Base-by-base conservation (phyloP, 495 filamentous ascomycete genomes). In the Trichoderma erinaceum region DNA sequence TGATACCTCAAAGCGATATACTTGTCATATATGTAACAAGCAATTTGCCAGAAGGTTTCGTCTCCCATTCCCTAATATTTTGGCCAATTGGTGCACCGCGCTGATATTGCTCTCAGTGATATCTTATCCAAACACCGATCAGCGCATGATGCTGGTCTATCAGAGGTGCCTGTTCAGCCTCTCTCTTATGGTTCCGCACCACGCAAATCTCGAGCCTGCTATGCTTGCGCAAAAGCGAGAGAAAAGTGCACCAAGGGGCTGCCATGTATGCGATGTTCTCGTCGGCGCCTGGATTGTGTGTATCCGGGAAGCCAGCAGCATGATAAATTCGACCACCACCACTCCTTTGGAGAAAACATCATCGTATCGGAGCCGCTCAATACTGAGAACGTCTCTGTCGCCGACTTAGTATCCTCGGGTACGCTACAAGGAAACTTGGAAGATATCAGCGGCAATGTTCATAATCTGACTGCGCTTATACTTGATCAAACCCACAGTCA, bases 1-100 rank as follows among this genome's bases (percentile, higher is more conserved):
- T 72, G 87, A 86, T 1, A 89, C 88, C 68, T 87, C 89, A 73
- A 89, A 88, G 70, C 86, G 85, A 0, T 90, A 90, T 71, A 84
- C 87, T 70, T 92, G 89, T 71, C 76, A 82, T 11, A 82, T 86
- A 70, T 92, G 89, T 74, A 81, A 83, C 29, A 85, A 89, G 65
- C 84, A 88, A 68, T 92, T 92, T 73, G 88, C 88, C 23, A 78
- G 81, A 73, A 85, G 79, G 81, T 85, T 71, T 76, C 72, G 52
- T 65, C 67, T 61, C 18, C 25, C 27, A 48, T 48, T 7, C 13
- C n/a, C n/a, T n/a, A n/a, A n/a, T n/a, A n/a, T n/a, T n/a, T n/a
- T n/a, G n/a, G n/a, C n/a, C n/a, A n/a, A n/a, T n/a, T n/a, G n/a
- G n/a, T n/a, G n/a, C n/a, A n/a, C n/a, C n/a, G n/a, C n/a, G 44